Evolutionary conservation across 768 basidiomycete genomes (phyloP), one percentile per base, ranked within the genome.

Genomic region (Mycena maculata): DNA sequence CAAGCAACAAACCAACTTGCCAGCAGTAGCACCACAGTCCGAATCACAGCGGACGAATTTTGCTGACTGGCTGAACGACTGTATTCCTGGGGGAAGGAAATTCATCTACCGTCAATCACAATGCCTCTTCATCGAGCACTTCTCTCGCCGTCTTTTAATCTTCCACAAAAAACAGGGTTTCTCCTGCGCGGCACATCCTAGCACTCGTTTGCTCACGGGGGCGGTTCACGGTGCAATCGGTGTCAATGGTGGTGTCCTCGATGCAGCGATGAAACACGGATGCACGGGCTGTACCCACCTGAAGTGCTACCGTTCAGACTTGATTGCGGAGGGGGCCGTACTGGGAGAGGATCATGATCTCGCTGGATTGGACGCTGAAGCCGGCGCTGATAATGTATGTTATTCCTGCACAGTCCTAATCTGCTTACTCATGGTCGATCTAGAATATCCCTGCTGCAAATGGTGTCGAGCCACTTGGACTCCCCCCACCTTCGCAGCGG

Each of bases 1-100:
- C n/a, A n/a, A n/a, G n/a, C n/a, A n/a, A n/a, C n/a, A n/a, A n/a
- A n/a, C n/a, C n/a, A n/a, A n/a, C n/a, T n/a, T n/a, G n/a, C n/a
- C n/a, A n/a, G n/a, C n/a, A n/a, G n/a, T n/a, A n/a, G n/a, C n/a
- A n/a, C n/a, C n/a, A n/a, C n/a, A n/a, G n/a, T n/a, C n/a, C n/a
- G n/a, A n/a, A n/a, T n/a, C n/a, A n/a, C n/a, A n/a, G 20, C 76
- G 75, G 73, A 73, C 74, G 1, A 75, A 74, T 53, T 76, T 76
- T 63, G 68, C 77, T 4, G 58, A 70, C 2, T 76, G 68, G 63
- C 33, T 77, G 13, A 78, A 76, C 48, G 73, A 73, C 7, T 65
- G 20, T 52, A 44, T n/a, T 23, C 30, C 9, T 1, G 15, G 1
- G n/a, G 30, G 16, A n/a, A 53, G 38, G 20, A 63, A 48, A 48